Evolutionary conservation across 768 basidiomycete species (phyloP).

Genomic region (Chiua virens): DNA sequence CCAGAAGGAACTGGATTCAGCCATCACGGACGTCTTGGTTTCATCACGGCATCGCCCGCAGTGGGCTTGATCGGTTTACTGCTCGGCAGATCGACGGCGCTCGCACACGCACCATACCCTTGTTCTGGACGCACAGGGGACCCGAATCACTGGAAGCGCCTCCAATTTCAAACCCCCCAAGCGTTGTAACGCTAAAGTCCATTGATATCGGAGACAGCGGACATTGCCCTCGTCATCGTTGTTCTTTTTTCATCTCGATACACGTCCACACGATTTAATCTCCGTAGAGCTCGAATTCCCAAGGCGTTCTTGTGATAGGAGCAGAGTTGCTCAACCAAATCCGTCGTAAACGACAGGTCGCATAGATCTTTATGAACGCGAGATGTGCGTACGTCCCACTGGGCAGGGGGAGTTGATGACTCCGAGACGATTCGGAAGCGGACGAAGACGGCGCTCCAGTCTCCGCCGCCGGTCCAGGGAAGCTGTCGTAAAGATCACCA

Average conservation of each 20-base stretch:
- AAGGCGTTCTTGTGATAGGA: constrained; percentile 54
- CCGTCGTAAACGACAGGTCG: constrained; percentile 72
- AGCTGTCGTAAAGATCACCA: too few relatives aligned
- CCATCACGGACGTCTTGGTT: background rate
- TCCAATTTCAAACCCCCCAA: constrained; percentile 19
- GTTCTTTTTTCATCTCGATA: too few relatives aligned
- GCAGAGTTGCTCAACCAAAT: constrained; percentile 71
- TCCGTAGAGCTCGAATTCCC: constrained; percentile 75
- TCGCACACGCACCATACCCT: constrained; percentile 22
- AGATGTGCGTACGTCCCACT: constrained; percentile 61
- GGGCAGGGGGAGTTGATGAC: constrained; percentile 37
- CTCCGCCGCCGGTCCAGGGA: constrained; percentile 16
- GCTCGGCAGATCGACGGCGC: constrained; percentile 19
- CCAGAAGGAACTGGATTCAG: constrained; percentile 15
- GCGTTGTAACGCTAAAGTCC: constrained; percentile 15
- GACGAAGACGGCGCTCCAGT: constrained; percentile 11
- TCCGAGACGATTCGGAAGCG: background rate
- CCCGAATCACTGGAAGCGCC: constrained; percentile 16
- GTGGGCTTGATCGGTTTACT: constrained; percentile 15
- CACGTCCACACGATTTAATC: constrained; percentile 17
- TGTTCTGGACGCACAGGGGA: background rate
- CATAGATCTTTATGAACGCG: constrained; percentile 73
- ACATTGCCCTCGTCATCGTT: constrained; percentile 3
- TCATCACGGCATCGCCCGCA: constrained; percentile 20
- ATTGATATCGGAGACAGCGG: constrained; percentile 18